Evolutionary conservation across 768 basidiomycete species (phyloP).

Genomic region (Boletellus emodensis): DNA sequence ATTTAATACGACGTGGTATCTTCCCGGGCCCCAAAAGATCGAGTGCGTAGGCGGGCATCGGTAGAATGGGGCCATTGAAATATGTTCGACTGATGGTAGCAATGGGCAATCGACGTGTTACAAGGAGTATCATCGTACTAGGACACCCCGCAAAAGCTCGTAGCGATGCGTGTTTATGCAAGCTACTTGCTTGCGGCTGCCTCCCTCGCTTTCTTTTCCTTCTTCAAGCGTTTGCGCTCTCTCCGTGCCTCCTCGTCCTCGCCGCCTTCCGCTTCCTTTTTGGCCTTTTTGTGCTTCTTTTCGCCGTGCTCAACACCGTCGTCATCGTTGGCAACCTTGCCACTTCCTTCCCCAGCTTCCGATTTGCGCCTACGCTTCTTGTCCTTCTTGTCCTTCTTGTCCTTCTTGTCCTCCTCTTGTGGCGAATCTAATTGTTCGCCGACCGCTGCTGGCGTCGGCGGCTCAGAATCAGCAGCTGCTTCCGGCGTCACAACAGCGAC

Average conservation of each 20-base stretch:
- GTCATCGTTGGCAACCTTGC: slow-evolving; percentile 34
- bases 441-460: slow-evolving; percentile 28
- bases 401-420: slow-evolving; percentile 49
- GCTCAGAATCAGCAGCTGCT: slow-evolving; percentile 19
- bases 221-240: slow-evolving; percentile 63
- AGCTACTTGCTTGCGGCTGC: slow-evolving; percentile 30
- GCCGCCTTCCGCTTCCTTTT: slow-evolving; percentile 44
- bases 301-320: slow-evolving; percentile 52
- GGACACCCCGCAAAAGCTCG: slow-evolving; percentile 1
- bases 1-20: slow-evolving; percentile 65
- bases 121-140: not conserved
- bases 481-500: slow-evolving; percentile 28
- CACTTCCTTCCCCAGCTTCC: slow-evolving; percentile 43
- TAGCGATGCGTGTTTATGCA: not conserved
- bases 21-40: slow-evolving; percentile 39
- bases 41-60: slow-evolving; percentile 47
- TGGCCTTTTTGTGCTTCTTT: slow-evolving; percentile 60
- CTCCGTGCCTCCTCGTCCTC: slow-evolving; percentile 57
- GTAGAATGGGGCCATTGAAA: not conserved
- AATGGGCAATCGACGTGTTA: slow-evolving; percentile 5
- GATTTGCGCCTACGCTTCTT: slow-evolving; percentile 86
- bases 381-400: too few relatives aligned
- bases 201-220: slow-evolving; percentile 60
- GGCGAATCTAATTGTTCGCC: slow-evolving; percentile 31
- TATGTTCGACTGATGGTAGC: slow-evolving; percentile 5